phyloP scores from a whole-genome alignment of 208 protist genomes.

The Tritrichomonas foetus region DNA sequence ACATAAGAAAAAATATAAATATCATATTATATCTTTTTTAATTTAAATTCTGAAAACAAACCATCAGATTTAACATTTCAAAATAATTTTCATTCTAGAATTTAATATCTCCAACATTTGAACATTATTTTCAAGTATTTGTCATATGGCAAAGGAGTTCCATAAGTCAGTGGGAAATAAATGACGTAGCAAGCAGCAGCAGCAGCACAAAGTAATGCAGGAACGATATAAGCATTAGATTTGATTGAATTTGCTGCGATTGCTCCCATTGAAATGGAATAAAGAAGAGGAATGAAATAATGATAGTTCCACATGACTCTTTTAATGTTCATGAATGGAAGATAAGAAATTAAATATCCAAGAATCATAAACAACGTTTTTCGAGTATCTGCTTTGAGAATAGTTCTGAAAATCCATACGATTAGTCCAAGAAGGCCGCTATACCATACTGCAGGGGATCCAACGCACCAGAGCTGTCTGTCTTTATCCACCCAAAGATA shows the following conservation, averaged over 20 bases:
- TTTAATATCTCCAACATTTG: background rate
- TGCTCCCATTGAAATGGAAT: background rate
- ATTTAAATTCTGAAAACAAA: background rate
- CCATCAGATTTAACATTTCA: background rate
- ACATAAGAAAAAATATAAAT: background rate
- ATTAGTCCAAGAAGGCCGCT: background rate
- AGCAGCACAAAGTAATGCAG: background rate
- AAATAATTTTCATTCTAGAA: background rate
- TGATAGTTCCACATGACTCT: slow-evolving; percentile 36
- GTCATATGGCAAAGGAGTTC: background rate
- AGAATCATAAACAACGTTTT: background rate
- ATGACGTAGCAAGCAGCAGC: background rate
- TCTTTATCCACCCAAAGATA: background rate
- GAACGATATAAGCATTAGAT: background rate
- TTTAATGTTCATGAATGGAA: background rate
- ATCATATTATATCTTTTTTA: background rate
- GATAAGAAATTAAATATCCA: slow-evolving; percentile 29
- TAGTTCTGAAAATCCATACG: background rate
- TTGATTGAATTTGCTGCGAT: background rate
- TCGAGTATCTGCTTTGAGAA: background rate
- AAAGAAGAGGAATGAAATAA: background rate
- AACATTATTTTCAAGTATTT: background rate
- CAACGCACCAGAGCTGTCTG: background rate
- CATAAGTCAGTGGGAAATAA: background rate
- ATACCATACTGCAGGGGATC: background rate